Evolutionary conservation across 257 asterid genomes (phyloP), one percentile per base, ranked within the genome.

Genomic region (Jacaranda copaia): DNA sequence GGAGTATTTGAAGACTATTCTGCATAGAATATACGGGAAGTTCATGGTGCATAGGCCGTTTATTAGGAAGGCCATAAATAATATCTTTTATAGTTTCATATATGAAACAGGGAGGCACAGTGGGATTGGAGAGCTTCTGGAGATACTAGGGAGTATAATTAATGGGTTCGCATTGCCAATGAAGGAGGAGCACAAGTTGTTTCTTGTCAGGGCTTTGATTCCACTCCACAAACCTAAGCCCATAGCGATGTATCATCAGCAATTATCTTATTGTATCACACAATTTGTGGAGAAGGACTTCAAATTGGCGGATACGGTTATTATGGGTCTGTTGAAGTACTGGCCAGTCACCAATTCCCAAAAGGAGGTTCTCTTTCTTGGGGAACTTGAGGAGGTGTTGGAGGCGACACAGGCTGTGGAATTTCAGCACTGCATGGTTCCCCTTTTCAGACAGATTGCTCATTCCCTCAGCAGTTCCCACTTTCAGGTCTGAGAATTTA

Each of bases 111-210:
- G 85, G 81, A 87, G 89, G 80, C 96, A 90, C 68, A 84, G 85
- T 67, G 98, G 98, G 76, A 86, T 94, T 5, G 94, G 89, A 38
- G 98, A 94, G 87, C 84, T 94, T 39, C 62, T 94, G 92, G 98
- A 94, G 91, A 90, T 94, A 43, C 85, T 90, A 6, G 98, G 97
- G 75, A 94, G 98, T 71, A 91, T 93, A 69, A 91, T 93, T 51
- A 93, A 91, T 77, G 98, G 98, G 52, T 93, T 90, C 61, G 96
- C 98, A 10, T 78, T 92, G 93, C 98, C 98, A 14, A 88, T 94
- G 97, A 94, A 93, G 84, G 98, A 92, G 89, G 98, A 94, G 85
- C 98, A 94, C 81, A 92, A 90, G 87, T 61, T 94, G 87, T 90
- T 94, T 78, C 96, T 94, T 60, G 90, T 84, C 8, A 85, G 96